Evolutionary conservation across 768 basidiomycete genomes (phyloP).

Genomic region (Boletus pseudo-olivaceus): DNA sequence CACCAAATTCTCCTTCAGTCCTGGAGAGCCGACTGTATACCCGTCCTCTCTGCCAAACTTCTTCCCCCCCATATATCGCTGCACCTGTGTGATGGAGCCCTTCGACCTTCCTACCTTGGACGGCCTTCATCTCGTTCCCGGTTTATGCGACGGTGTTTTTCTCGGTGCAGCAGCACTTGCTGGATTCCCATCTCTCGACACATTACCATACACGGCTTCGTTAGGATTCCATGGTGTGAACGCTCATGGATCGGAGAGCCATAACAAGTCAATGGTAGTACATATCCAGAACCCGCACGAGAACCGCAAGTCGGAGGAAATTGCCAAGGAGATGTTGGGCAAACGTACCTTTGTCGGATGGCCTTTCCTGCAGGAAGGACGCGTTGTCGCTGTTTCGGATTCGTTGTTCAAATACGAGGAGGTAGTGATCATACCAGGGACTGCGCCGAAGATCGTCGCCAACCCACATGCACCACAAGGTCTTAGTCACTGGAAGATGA

Average conservation of each 20-base stretch:
- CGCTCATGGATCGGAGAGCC: conserved; percentile 85
- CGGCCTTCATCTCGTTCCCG: conserved; percentile 81
- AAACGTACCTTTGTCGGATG: conserved; percentile 78
- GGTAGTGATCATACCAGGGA: conserved; percentile 49
- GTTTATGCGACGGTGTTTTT: conserved; percentile 84
- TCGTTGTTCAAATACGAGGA: conserved; percentile 83
- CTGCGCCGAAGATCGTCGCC: conserved; percentile 52
- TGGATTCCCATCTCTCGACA: conserved; percentile 94
- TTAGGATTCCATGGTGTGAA: conserved; percentile 89
- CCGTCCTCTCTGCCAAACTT: conserved; percentile 93
- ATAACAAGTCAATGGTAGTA: conserved; percentile 92
- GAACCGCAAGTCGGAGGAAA: conserved; percentile 58
- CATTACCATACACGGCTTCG: conserved; percentile 71
- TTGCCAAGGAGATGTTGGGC: conserved; percentile 75
- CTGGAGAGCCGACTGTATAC: conserved; percentile 61
- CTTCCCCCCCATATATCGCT: conserved; percentile 84
- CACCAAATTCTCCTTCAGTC: conserved; percentile 71
- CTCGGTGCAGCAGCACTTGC: conserved; percentile 85
- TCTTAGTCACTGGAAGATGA: conserved; percentile 72
- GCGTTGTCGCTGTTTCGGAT: conserved; percentile 85
- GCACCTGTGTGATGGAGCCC: conserved; percentile 72
- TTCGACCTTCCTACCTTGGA: conserved; percentile 86
- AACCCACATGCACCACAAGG: conserved; percentile 73
- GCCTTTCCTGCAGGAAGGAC: conserved; percentile 94
- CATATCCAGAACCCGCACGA: conserved; percentile 78